Conservation (phyloP, 805 yeast species). For the Kuraishia ogatae region DNA sequence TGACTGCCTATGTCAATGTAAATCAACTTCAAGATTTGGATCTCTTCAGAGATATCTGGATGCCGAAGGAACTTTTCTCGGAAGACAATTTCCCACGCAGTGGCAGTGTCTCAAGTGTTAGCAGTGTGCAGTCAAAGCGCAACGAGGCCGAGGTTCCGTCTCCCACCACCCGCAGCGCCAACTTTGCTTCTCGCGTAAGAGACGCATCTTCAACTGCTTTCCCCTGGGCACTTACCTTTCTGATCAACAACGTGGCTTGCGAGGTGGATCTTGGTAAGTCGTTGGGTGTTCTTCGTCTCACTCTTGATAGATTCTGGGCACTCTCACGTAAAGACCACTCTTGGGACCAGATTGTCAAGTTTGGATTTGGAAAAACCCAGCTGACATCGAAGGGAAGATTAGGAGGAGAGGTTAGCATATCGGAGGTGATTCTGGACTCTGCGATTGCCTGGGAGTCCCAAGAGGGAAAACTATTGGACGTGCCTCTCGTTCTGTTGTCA, state of each 20-base stretch:
- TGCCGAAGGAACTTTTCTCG: conserved; percentile 33
- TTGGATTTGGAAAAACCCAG: conserved; percentile 45
- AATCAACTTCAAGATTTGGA: conserved; percentile 85
- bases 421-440: conserved; percentile 45
- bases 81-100: conserved; percentile 12
- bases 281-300: conserved; percentile 54
- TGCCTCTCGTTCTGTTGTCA: conserved; percentile 63
- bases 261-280: conserved; percentile 78
- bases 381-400: conserved; percentile 69
- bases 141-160: background rate
- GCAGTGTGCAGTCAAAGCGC: background rate
- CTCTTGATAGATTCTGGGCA: conserved; percentile 56
- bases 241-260: conserved; percentile 42
- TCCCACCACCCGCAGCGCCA: conserved; percentile 12
- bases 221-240: conserved; percentile 64
- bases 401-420: conserved; percentile 55
- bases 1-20: conserved; percentile 58
- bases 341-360: conserved; percentile 63
- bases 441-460: conserved; percentile 63
- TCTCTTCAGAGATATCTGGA: conserved; percentile 78
- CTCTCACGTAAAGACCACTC: conserved; percentile 55
- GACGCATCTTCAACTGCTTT: conserved; percentile 58
- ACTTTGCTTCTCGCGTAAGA: conserved; percentile 37
- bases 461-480: conserved; percentile 28
- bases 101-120: conserved; percentile 1